Evolutionary conservation across 352 stramenopile species (phyloP).

Genomic region (Phytophthora boehmeriae): DNA sequence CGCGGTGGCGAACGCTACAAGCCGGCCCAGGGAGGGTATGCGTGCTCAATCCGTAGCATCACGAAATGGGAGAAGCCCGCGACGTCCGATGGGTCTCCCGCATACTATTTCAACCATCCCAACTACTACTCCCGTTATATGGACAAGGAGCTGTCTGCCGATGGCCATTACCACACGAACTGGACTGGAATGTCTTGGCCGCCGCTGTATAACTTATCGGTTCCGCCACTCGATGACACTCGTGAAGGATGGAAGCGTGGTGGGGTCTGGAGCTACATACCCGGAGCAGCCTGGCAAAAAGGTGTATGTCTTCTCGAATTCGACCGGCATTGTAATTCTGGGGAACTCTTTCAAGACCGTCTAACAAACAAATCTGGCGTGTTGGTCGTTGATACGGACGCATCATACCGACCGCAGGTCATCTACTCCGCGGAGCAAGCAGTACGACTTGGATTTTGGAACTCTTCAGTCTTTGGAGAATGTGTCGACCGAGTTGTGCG

Average conservation of each 20-base stretch:
- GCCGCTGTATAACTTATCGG: conserved; percentile 89
- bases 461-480: conserved; percentile 45
- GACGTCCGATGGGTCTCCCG: conserved; percentile 53
- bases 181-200: conserved; percentile 93
- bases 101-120: conserved; percentile 91
- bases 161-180: conserved; percentile 87
- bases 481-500: conserved; percentile 94
- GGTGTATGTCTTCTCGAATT: conserved; percentile 95
- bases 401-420: conserved; percentile 87
- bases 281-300: conserved; percentile 88
- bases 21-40: conserved; percentile 91
- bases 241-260: conserved; percentile 91
- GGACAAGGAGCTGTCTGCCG: conserved; percentile 80
- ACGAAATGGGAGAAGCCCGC: conserved; percentile 94
- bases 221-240: conserved; percentile 88
- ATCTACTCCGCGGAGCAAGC: conserved; percentile 73
- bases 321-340: conserved; percentile 73
- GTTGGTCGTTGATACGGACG: conserved; percentile 92
- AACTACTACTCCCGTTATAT: conserved; percentile 98
- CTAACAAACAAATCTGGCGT: conserved; percentile 19
- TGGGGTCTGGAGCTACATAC: conserved; percentile 74
- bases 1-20: conserved; percentile 67
- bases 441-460: conserved; percentile 65
- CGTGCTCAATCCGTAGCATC: conserved; percentile 93
- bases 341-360: conserved; percentile 43